phyloP scores from a whole-genome alignment of 768 basidiomycete species.

The Clavaria fumosa region DNA sequence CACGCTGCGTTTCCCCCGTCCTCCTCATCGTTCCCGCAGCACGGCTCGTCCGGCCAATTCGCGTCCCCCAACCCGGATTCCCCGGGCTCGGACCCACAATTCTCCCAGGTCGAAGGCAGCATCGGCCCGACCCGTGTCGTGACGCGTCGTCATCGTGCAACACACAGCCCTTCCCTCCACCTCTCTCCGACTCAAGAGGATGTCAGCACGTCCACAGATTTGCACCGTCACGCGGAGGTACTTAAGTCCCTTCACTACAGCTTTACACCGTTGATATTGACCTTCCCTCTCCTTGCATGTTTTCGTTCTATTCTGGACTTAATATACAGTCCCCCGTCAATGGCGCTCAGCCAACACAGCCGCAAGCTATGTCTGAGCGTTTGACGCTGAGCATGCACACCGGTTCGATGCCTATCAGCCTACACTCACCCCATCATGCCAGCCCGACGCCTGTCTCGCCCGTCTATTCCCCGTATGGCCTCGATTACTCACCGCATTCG shows the following conservation, averaged over 20 bases:
- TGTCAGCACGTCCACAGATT: neutral
- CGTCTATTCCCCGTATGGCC: conserved; percentile 28
- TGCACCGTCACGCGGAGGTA: no score
- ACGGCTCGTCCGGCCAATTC: conserved; percentile 10
- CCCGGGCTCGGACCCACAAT: conserved; percentile 11
- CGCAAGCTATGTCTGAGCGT: conserved; percentile 19
- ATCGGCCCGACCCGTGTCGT: conserved; percentile 36
- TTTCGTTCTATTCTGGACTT: no score
- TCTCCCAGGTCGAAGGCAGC: conserved; percentile 32
- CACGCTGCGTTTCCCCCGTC: conserved; percentile 20
- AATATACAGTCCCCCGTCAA: conserved; percentile 25
- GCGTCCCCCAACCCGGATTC: conserved; percentile 11
- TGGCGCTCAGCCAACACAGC: conserved; percentile 17
- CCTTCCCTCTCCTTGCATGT: no score
- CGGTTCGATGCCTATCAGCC: conserved; percentile 13
- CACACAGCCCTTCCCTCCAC: neutral
- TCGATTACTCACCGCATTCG: conserved; percentile 29
- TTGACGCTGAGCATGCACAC: conserved; percentile 17
- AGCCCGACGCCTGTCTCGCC: conserved; percentile 30
- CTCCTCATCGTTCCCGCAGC: conserved; percentile 10
- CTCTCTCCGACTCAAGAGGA: neutral
- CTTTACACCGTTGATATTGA: no score
- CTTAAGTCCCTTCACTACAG: no score
- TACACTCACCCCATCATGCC: conserved; percentile 28
- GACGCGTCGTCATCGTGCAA: conserved; percentile 28